Conservation (phyloP, 2,329 filamentous ascomycete species). For the Calonectria hongkongensis region DNA sequence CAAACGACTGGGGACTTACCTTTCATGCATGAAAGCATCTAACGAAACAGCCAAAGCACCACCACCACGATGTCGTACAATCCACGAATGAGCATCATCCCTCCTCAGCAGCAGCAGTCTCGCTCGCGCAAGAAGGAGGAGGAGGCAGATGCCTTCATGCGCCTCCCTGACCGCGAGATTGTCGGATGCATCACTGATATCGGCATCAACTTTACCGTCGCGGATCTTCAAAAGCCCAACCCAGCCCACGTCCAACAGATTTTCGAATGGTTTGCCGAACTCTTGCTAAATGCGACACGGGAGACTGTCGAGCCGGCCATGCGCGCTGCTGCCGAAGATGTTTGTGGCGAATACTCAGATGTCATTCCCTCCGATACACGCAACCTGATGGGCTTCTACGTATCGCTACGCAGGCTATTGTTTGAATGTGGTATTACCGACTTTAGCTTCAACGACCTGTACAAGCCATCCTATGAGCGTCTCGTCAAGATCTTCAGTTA, state of each 20-base stretch:
- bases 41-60: conserved; percentile 15
- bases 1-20: conserved; percentile 27
- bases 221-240: conserved; percentile 95
- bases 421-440: conserved; percentile 93
- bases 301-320: conserved; percentile 96
- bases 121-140: conserved; percentile 76
- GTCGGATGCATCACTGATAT: conserved; percentile 98
- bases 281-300: conserved; percentile 94
- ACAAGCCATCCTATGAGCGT: conserved; percentile 91
- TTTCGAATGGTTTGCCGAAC: conserved; percentile 97
- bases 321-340: conserved; percentile 91
- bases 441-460: conserved; percentile 94
- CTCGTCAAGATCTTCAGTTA: conserved; percentile 97
- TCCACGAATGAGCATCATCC: conserved; percentile 76
- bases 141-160: conserved; percentile 76
- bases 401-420: conserved; percentile 86
- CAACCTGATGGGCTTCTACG: conserved; percentile 97
- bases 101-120: conserved; percentile 69
- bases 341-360: conserved; percentile 89
- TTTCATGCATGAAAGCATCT: conserved; percentile 22
- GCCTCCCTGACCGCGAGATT: conserved; percentile 84
- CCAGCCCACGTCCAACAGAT: conserved; percentile 96
- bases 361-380: conserved; percentile 91
- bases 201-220: conserved; percentile 89
- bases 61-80: conserved; percentile 73